Evolutionary conservation across 2,329 filamentous ascomycete genomes (phyloP).

Genomic region (Venturia nashicola): DNA sequence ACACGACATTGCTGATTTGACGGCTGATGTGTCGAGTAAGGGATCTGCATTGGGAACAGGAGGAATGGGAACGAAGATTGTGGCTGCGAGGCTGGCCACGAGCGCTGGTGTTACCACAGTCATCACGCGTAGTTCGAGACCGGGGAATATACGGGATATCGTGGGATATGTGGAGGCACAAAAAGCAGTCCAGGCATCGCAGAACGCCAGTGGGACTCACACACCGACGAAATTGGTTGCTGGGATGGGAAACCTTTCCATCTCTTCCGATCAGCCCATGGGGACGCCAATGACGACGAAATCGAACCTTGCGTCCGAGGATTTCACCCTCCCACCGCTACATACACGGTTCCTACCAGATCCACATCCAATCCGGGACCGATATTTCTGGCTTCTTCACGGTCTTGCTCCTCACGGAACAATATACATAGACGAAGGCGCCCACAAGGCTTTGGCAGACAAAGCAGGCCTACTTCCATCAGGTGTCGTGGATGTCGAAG

Average conservation of each 20-base stretch:
- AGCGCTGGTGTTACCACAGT: conserved; percentile 92
- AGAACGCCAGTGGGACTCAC: conserved; percentile 12
- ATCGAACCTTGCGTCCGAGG: conserved; percentile 11
- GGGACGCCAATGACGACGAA: conserved; percentile 21
- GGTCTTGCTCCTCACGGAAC: conserved; percentile 83
- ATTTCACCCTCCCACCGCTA: conserved; percentile 37
- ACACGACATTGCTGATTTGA: conserved; percentile 69
- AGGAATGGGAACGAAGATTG: conserved; percentile 96
- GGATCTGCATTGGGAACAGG: conserved; percentile 86
- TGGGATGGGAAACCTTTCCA: conserved; percentile 9
- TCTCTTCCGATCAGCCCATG: conserved; percentile 17
- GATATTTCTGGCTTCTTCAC: conserved; percentile 95
- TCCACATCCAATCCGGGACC: conserved; percentile 72
- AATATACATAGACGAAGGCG: conserved; percentile 85
- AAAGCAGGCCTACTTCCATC: conserved; percentile 84
- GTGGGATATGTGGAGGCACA: conserved; percentile 60
- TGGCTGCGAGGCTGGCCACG: conserved; percentile 81
- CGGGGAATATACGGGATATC: conserved; percentile 81
- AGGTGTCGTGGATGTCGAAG: conserved; percentile 82
- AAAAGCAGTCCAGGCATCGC: conserved; percentile 14
- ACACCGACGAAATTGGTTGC: conserved; percentile 13
- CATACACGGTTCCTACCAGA: conserved; percentile 92
- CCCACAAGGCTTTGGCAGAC: conserved; percentile 63
- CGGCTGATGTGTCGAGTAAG: conserved; percentile 81
- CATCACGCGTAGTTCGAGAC: conserved; percentile 87